Evolutionary conservation across 139 green algal species (phyloP).

Genomic region (Pleodorina starrii): DNA sequence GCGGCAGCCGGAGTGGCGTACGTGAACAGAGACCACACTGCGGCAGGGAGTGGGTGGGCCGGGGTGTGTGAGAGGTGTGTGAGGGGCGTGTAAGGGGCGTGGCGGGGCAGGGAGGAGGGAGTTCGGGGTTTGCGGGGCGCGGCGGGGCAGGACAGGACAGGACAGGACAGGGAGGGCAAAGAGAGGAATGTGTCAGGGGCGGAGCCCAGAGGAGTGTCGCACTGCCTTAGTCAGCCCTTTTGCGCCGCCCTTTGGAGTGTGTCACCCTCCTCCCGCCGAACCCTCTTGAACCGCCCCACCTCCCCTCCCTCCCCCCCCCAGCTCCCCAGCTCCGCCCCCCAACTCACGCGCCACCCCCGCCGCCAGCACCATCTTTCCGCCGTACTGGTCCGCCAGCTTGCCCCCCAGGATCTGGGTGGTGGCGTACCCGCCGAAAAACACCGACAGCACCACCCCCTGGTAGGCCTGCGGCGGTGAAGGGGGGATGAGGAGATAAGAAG

Average conservation of each 20-base stretch:
- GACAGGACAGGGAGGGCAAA: no score
- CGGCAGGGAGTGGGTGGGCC: constrained; percentile 16
- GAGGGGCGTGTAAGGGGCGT: neutral
- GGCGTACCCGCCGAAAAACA: constrained; percentile 86
- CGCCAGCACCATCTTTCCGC: constrained; percentile 78
- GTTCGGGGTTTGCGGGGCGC: no score
- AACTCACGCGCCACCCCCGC: constrained; percentile 51
- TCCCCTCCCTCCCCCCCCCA: neutral
- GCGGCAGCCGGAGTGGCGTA: constrained; percentile 72
- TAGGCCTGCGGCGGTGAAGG: constrained; percentile 44
- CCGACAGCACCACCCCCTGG: constrained; percentile 79
- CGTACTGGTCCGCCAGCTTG: constrained; percentile 75
- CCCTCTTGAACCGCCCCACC: no score
- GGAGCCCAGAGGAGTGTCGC: no score
- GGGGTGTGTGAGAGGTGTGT: neutral
- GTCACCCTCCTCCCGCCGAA: no score
- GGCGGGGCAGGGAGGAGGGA: neutral
- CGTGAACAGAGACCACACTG: constrained; percentile 81
- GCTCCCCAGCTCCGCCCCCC: neutral
- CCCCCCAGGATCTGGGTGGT: constrained; percentile 64
- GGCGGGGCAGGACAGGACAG: no score
- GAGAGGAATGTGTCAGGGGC: no score
- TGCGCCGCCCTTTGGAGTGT: no score
- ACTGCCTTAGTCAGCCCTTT: no score
- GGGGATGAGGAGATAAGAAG: no score